Evolutionary conservation across 2,329 filamentous ascomycete genomes (phyloP).

Genomic region (Cladobotryum protrusum): DNA sequence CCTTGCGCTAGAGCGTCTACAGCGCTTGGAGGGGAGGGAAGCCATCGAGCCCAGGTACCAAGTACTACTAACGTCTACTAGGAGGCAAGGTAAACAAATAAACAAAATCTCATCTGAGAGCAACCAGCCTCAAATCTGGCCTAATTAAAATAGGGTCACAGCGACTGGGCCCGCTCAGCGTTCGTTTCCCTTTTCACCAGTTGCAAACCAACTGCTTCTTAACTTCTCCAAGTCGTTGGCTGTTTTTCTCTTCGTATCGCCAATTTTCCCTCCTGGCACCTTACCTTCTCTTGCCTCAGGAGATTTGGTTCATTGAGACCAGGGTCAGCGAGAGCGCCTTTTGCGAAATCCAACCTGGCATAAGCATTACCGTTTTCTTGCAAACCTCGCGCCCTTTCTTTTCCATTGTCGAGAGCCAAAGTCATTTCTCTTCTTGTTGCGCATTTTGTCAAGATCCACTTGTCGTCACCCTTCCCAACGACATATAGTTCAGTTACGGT

Average conservation of each 20-base stretch:
- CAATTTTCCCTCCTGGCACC: slow-evolving; percentile 14
- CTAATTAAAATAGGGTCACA: slow-evolving; percentile 6
- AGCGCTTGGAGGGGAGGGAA: slow-evolving; percentile 13
- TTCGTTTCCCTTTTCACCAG: background rate
- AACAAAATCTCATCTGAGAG: slow-evolving; percentile 20
- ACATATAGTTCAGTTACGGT: too few relatives aligned
- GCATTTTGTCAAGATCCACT: too few relatives aligned
- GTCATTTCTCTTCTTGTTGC: too few relatives aligned
- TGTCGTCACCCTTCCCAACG: too few relatives aligned
- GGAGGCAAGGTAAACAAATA: slow-evolving; percentile 25
- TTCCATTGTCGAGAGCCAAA: background rate
- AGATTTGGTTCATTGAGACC: slow-evolving; percentile 5
- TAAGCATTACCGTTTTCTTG: background rate
- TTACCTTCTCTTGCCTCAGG: slow-evolving; percentile 11
- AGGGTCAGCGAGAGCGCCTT: slow-evolving; percentile 1
- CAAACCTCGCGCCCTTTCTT: background rate
- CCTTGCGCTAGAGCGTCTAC: slow-evolving; percentile 12
- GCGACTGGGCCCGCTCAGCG: slow-evolving; percentile 2
- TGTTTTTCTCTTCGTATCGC: slow-evolving; percentile 5
- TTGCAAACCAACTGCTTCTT: background rate
- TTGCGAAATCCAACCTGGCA: background rate
- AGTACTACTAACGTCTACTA: too few relatives aligned
- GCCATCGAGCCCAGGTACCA: too few relatives aligned
- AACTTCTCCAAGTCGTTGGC: background rate
- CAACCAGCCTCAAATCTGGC: background rate